phyloP scores from a whole-genome alignment of 2,329 filamentous ascomycete species.

The Xylaria sp. region DNA sequence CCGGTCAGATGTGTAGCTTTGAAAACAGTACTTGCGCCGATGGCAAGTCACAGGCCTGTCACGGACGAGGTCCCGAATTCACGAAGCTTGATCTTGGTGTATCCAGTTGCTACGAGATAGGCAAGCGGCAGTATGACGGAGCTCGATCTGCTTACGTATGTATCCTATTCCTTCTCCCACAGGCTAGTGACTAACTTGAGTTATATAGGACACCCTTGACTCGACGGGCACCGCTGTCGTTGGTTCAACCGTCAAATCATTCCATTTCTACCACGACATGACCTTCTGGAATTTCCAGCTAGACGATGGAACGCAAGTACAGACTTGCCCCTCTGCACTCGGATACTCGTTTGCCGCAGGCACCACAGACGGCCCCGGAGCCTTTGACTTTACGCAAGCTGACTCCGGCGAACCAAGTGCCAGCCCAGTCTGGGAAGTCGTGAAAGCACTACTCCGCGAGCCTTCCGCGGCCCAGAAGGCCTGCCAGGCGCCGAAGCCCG shows the following conservation, averaged over 20 bases:
- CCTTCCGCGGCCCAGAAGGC: slow-evolving; percentile 75
- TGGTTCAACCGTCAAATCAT: slow-evolving; percentile 75
- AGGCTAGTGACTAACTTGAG: slow-evolving; percentile 9
- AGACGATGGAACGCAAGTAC: slow-evolving; percentile 75
- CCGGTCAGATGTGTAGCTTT: slow-evolving; percentile 74
- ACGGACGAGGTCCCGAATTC: slow-evolving; percentile 76
- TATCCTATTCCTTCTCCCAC: not conserved
- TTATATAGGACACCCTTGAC: slow-evolving; percentile 33
- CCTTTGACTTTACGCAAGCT: slow-evolving; percentile 90
- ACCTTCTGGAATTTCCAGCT: slow-evolving; percentile 77
- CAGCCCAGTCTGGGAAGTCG: slow-evolving; percentile 82
- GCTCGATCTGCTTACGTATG: slow-evolving; percentile 62
- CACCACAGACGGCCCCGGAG: slow-evolving; percentile 87
- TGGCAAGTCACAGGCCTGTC: slow-evolving; percentile 67
- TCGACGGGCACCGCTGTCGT: slow-evolving; percentile 60
- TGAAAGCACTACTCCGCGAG: slow-evolving; percentile 75
- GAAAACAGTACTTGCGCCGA: slow-evolving; percentile 82
- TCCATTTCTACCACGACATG: slow-evolving; percentile 86
- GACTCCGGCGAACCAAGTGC: slow-evolving; percentile 74
- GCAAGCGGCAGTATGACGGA: slow-evolving; percentile 71
- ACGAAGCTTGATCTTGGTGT: slow-evolving; percentile 74
- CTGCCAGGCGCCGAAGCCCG: slow-evolving; percentile 85
- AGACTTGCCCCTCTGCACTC: slow-evolving; percentile 85
- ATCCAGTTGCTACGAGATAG: slow-evolving; percentile 81
- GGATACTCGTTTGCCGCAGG: slow-evolving; percentile 92